Base-by-base conservation (phyloP, 805 yeast species). In the Teunomyces panamensis region DNA sequence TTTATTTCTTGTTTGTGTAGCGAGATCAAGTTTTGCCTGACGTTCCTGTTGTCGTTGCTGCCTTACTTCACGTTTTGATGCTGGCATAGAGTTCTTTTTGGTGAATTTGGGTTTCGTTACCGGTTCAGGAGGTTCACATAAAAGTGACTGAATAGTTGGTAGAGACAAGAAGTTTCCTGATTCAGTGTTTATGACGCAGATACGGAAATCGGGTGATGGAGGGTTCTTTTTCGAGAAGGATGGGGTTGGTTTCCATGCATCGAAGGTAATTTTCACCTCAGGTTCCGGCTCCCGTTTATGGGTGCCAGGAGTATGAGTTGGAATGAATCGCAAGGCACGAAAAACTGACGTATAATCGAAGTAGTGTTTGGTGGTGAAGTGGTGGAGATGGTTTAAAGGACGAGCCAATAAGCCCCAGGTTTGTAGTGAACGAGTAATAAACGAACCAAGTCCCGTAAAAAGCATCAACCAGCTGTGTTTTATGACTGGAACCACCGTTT, bases 211-310 rank as follows among this genome's bases (percentile, higher is more conserved):
- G 1, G 97, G 96, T 2, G 58, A 41, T 0, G 85, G 82, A 0
- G 96, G 95, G 17, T 60, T 56, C 30, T 80, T 82, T 56, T 89
- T 89, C 49, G 83, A 83, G 68, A 87, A 91, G 2, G 71, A 65
- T 0, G 87, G 75, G 2, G 75, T 70, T 1, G 98, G 97, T 61
- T 87, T 89, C 96, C 97, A 91, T 2, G 88, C 87, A 56, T 85
- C 75, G 56, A 73, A 90, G 0, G 79, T 69, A 2, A 85, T 66
- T 24, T 16, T 39, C 11, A 16, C 9, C 11, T 4, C 9, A 6
- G 36, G 36, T 13, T 36, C 14, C 9, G 28, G 20, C 3, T 16
- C 5, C 24, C 33, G 33, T 26, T 43, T 43, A 6, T 9, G n/a
- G 3, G 13, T 5, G 5, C 34, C 34, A 11, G 45, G 45, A 9